Percentiles rank a stretch among this genome's conserved stretches.
These are phyloP conservation scores for Sporothrix globosa DNA, from an alignment of 2,329 filamentous ascomycete species.

Conservation along the genomic window DNA sequence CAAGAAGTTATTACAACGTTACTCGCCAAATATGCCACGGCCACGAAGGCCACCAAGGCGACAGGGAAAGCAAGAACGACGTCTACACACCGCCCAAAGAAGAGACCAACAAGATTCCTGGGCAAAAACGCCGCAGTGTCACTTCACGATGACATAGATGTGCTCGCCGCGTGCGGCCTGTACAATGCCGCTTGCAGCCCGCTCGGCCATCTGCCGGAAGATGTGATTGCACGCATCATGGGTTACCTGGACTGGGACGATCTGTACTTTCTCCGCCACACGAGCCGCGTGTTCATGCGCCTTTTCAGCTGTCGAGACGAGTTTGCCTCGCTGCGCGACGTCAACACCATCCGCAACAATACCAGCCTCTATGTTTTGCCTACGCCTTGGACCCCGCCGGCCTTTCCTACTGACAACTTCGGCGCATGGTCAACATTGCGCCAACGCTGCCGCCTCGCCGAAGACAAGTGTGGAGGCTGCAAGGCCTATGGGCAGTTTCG, in stretches of 20 bases:
- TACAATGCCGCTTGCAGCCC: slow-evolving; percentile 25
- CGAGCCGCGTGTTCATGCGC: slow-evolving; percentile 14
- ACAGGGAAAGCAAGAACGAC: not conserved
- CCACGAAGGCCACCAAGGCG: not conserved
- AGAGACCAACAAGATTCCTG: not conserved
- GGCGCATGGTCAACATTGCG: not conserved
- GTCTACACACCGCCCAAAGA: not conserved
- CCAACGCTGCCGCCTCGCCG: not conserved
- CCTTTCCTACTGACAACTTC: not conserved
- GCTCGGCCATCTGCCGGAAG: slow-evolving; percentile 27
- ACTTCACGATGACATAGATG: not conserved
- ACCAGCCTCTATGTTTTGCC: slow-evolving; percentile 9
- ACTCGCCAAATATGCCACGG: slow-evolving; percentile 9
- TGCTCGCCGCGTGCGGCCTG: slow-evolving; percentile 1
- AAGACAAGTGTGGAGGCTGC: not conserved
- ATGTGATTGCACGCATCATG: slow-evolving; percentile 28
- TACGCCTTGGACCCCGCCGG: not conserved
- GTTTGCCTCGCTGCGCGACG: not conserved
- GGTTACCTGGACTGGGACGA: not conserved
- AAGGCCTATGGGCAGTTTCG: not conserved
- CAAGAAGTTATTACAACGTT: not conserved
- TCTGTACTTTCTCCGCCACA: not conserved
- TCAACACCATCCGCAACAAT: not conserved
- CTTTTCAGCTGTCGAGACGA: not conserved
- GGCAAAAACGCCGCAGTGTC: not conserved